Evolutionary conservation across 495 filamentous ascomycete genomes (phyloP).

Genomic region (Penicillium coffeae): DNA sequence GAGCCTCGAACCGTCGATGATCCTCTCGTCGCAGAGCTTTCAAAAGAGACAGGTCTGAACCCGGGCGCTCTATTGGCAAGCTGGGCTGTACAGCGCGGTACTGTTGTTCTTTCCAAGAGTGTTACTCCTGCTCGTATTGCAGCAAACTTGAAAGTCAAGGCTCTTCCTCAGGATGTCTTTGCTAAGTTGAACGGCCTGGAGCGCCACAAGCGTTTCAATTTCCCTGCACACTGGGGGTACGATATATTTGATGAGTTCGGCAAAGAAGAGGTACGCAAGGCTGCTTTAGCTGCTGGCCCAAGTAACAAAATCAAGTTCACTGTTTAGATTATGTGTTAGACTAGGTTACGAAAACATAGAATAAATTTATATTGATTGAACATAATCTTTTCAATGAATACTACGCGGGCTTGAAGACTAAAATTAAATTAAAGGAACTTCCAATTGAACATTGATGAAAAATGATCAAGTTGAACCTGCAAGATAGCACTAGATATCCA

Average conservation of each 20-base stretch:
- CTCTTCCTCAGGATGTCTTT: conserved; percentile 33
- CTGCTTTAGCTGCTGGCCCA: conserved; percentile 15
- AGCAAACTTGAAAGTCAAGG: conserved; percentile 29
- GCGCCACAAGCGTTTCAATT: conserved; percentile 38
- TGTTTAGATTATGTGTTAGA: conserved; percentile 18
- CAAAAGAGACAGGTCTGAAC: conserved; percentile 33
- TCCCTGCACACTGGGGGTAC: conserved; percentile 34
- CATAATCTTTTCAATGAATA: neutral
- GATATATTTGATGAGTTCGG: conserved; percentile 36
- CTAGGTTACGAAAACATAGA: conserved; percentile 4
- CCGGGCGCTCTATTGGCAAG: conserved; percentile 40
- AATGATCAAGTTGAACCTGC: too few species aligned
- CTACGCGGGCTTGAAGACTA: too few species aligned
- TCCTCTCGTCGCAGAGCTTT: conserved; percentile 30
- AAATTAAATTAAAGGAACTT: too few species aligned
- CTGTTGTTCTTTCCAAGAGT: conserved; percentile 48
- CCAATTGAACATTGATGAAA: too few species aligned
- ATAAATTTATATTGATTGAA: neutral
- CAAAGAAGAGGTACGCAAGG: conserved; percentile 19
- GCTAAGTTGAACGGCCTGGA: conserved; percentile 27
- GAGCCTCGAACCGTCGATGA: conserved; percentile 37
- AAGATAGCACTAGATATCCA: too few species aligned
- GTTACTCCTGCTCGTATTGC: conserved; percentile 43
- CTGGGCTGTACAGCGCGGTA: conserved; percentile 50
- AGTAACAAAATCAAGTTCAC: conserved; percentile 26